Conservation (phyloP, 2,329 filamentous ascomycete genomes). For the Metarhizium humberi region DNA sequence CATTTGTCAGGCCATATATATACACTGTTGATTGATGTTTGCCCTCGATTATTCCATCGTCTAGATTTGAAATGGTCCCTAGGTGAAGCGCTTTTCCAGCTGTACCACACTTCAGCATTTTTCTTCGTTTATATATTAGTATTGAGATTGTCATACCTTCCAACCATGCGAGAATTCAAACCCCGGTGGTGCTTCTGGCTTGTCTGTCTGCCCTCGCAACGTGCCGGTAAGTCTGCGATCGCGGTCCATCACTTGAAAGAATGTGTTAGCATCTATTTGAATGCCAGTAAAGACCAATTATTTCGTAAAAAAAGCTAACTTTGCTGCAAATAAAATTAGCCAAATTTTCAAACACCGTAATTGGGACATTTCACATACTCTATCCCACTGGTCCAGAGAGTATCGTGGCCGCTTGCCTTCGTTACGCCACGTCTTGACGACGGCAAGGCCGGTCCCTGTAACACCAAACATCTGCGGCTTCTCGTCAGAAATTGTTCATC, state of each 20-base stretch:
- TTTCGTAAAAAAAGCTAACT: slow-evolving; percentile 28
- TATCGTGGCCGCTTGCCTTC: slow-evolving; percentile 52
- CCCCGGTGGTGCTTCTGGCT: slow-evolving; percentile 43
- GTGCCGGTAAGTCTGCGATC: slow-evolving; percentile 52
- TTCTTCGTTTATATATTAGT: neutral
- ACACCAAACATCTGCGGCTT: slow-evolving; percentile 52
- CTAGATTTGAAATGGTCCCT: slow-evolving; percentile 10
- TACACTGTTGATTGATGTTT: slow-evolving; percentile 8
- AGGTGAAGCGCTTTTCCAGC: slow-evolving; percentile 46
- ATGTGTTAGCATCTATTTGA: slow-evolving; percentile 1
- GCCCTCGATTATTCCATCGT: neutral
- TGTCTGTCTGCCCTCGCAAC: slow-evolving; percentile 49
- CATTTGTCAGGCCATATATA: slow-evolving; percentile 5
- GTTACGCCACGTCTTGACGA: slow-evolving; percentile 48
- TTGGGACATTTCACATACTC: slow-evolving; percentile 29
- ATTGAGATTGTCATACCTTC: slow-evolving; percentile 37
- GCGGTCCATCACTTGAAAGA: slow-evolving; percentile 54
- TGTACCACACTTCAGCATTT: slow-evolving; percentile 16
- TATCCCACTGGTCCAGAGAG: slow-evolving; percentile 55
- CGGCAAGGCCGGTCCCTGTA: slow-evolving; percentile 48
- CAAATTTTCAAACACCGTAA: neutral
- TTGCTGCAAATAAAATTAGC: slow-evolving; percentile 37
- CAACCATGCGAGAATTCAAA: slow-evolving; percentile 56
- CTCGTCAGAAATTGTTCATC: neutral
- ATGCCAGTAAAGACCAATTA: neutral